Percentiles rank a stretch among this genome's conserved stretches.
These are phyloP conservation scores for Trametes gibbosa DNA, from an alignment of 768 basidiomycete species.

Conservation along the genomic window DNA sequence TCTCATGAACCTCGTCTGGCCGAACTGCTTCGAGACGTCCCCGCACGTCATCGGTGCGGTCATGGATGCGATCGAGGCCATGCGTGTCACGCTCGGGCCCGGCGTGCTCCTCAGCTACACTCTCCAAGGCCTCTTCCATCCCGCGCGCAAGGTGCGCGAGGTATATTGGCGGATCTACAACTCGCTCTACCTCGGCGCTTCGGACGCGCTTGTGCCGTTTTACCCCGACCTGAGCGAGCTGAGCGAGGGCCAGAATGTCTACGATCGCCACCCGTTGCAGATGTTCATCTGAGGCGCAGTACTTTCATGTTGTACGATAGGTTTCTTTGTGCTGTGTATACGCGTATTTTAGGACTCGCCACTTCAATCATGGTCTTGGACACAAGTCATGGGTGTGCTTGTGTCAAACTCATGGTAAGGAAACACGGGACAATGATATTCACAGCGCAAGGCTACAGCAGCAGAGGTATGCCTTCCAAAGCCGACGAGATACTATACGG, in stretches of 20 bases:
- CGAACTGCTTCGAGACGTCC: slow-evolving; percentile 97
- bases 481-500: slow-evolving; percentile 1
- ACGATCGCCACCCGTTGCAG: slow-evolving; percentile 81
- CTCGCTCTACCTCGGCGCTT: slow-evolving; percentile 85
- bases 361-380: background rate
- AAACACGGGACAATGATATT: background rate
- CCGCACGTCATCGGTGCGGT: slow-evolving; percentile 98
- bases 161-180: slow-evolving; percentile 97
- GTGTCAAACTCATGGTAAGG: background rate
- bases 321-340: background rate
- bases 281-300: slow-evolving; percentile 64
- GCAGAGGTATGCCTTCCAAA: slow-evolving; percentile 10
- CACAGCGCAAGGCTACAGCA: slow-evolving; percentile 4
- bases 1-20: slow-evolving; percentile 98
- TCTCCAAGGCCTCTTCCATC: slow-evolving; percentile 95
- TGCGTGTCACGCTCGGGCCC: slow-evolving; percentile 94
- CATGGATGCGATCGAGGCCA: slow-evolving; percentile 97
- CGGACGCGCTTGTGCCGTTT: slow-evolving; percentile 92
- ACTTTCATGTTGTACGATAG: slow-evolving; percentile 15
- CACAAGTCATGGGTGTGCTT: too few relatives aligned
- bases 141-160: slow-evolving; percentile 94
- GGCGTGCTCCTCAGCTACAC: slow-evolving; percentile 91
- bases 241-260: slow-evolving; percentile 85
- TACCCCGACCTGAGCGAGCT: slow-evolving; percentile 90
- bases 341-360: background rate